phyloP scores from a whole-genome alignment of 176 grass and related monocot species.

The Puccinellia tenuiflora region DNA sequence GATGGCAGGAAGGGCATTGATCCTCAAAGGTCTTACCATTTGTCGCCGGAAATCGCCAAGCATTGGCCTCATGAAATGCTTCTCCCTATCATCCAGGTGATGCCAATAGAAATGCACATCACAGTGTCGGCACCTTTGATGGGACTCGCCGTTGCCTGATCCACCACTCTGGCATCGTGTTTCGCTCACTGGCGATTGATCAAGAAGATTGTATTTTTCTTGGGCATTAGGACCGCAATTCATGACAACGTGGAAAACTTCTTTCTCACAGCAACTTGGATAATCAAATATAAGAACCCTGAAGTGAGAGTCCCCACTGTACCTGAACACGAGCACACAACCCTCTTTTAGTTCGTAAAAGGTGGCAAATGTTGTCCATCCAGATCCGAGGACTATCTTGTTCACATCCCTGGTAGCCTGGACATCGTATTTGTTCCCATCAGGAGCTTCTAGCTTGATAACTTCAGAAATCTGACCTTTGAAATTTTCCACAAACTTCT shows the following conservation, averaged over 20 bases:
- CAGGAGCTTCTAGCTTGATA: slow-evolving; percentile 30
- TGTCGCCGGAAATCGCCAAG: background rate
- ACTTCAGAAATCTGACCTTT: slow-evolving; percentile 16
- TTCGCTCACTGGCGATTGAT: background rate
- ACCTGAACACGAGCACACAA: slow-evolving; percentile 40
- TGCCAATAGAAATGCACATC: slow-evolving; percentile 9
- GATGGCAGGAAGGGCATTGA: background rate
- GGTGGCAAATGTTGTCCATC: slow-evolving; percentile 41
- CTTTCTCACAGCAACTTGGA: slow-evolving; percentile 32
- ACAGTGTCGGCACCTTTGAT: background rate
- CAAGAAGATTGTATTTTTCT: background rate
- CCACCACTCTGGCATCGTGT: background rate
- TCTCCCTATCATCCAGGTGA: background rate
- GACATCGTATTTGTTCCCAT: slow-evolving; percentile 25
- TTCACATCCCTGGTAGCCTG: background rate
- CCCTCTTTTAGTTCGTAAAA: slow-evolving; percentile 12
- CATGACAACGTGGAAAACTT: background rate
- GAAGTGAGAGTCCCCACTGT: slow-evolving; percentile 33
- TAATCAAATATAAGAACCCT: slow-evolving; percentile 43
- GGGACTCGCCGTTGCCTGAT: background rate
- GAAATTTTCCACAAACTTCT: slow-evolving; percentile 35
- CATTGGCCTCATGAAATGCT: background rate
- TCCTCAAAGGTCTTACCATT: background rate
- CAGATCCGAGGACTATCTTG: slow-evolving; percentile 26
- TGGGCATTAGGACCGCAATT: background rate